These are phyloP conservation scores for Colletotrichum filicis DNA, from an alignment of 2,329 filamentous ascomycete species.

Conservation along the genomic window DNA sequence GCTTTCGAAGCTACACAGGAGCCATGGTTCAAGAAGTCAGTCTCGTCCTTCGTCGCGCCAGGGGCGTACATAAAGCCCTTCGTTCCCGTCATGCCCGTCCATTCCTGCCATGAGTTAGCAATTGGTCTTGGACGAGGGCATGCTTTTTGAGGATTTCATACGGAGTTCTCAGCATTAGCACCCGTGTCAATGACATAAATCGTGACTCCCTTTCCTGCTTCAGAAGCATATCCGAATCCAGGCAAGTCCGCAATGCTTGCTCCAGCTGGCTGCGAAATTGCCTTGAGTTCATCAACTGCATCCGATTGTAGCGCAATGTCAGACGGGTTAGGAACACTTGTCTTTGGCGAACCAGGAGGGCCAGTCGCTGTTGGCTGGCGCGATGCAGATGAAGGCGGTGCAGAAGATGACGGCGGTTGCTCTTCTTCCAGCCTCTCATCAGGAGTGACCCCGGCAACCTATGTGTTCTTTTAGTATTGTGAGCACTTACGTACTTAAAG, in stretches of 20 bases:
- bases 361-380: background rate
- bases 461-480: background rate
- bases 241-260: background rate
- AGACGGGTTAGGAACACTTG: background rate
- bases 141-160: background rate
- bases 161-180: background rate
- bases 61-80: slow-evolving; percentile 1
- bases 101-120: slow-evolving; percentile 15
- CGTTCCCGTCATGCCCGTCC: background rate
- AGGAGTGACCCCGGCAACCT: background rate
- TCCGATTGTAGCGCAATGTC: background rate
- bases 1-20: slow-evolving; percentile 22
- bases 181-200: slow-evolving; percentile 19
- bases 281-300: slow-evolving; percentile 18
- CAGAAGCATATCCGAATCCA: slow-evolving; percentile 8
- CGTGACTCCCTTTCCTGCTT: slow-evolving; percentile 12
- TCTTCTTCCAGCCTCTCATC: slow-evolving; percentile 3
- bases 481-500: too few species aligned
- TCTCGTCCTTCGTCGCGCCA: background rate
- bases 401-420: background rate
- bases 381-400: background rate
- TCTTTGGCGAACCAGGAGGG: background rate
- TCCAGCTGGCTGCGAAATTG: slow-evolving; percentile 13
- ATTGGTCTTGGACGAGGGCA: too few species aligned
- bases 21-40: background rate